Evolutionary conservation across 169 alveolate species (phyloP).

Genomic region (Eimeria sp.): DNA sequence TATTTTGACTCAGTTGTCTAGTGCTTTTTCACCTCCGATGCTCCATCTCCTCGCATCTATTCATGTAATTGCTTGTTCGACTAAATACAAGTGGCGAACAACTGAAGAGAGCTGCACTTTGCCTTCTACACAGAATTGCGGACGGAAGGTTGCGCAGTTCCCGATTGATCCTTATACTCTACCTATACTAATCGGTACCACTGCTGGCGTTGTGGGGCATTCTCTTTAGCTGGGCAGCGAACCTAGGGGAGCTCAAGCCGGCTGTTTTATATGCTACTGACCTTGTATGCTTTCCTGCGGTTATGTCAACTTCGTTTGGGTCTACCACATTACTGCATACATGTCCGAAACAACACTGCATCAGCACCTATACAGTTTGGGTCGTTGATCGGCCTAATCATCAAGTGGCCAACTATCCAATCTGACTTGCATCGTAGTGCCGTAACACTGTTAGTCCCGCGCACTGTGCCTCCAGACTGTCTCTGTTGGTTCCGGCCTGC

Average conservation of each 20-base stretch:
- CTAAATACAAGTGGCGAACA: not conserved
- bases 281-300: not conserved
- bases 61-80: not conserved
- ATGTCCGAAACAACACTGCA: not conserved
- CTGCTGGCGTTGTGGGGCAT: not conserved
- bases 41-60: not conserved
- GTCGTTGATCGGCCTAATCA: not conserved
- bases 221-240: not conserved
- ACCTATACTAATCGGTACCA: not conserved
- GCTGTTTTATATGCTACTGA: not conserved
- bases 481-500: not conserved
- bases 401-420: not conserved
- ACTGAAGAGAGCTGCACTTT: not conserved
- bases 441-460: not conserved
- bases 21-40: not conserved
- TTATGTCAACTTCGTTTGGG: no score
- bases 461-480: not conserved
- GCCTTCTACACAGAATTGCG: not conserved
- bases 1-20: not conserved
- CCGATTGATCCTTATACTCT: not conserved
- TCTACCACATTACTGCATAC: no score
- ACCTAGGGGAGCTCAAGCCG: no score
- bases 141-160: not conserved
- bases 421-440: not conserved
- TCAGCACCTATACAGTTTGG: not conserved